Base-by-base conservation (phyloP, 2,329 filamentous ascomycete genomes). In the Tricladium varicosporioides region DNA sequence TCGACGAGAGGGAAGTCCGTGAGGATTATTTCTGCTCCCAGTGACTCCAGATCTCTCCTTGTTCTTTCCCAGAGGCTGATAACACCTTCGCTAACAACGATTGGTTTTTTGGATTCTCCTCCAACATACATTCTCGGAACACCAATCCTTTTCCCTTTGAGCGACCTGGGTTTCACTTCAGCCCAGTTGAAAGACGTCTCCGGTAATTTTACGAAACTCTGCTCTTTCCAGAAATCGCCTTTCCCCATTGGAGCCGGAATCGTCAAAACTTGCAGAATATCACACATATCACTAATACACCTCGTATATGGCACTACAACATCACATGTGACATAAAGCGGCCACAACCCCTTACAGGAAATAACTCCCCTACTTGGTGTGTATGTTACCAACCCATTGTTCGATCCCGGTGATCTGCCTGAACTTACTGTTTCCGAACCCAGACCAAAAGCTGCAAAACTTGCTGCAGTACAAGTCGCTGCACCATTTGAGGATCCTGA, bases 401-500 rank as follows among this genome's bases (percentile, higher is more conserved):
- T 84, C 0, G 77, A 80, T 1, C 81, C 81, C 0, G 81, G 82
- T 2, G 78, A 78, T 2, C 82, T 72, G 0, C 82, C 82, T 0
- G 79, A 82, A 0, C 78, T 80, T 0, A 84, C 78, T 0, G 81
- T 82, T 65, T 85, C 82, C 2, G 73, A 75, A 0, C 76, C 82
- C 53, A 84, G 71, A 0, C 78, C 80, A 58, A 85, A 84, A 0
- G 73, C 74, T 5, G 75, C 79, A 49, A 84, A 76, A 22, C 73
- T 78, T 0, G 80, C 71, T 1, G 80, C 72, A 0, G 78, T 78
- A 0, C 81, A 75, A 0, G 76, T 77, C 0, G 74, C 82, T 1
- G 78, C 78, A 1, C 82, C 82, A 59, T 84, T 83, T 0, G 81
- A 85, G 0, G 81, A 84, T 0, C 82, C 82, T 0, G 81, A 84